Percentiles rank a stretch among this genome's conserved stretches.
Evolutionary conservation across 1,139 yeast species (phyloP).

Genomic region (Lodderomyces oxycetoniae): DNA sequence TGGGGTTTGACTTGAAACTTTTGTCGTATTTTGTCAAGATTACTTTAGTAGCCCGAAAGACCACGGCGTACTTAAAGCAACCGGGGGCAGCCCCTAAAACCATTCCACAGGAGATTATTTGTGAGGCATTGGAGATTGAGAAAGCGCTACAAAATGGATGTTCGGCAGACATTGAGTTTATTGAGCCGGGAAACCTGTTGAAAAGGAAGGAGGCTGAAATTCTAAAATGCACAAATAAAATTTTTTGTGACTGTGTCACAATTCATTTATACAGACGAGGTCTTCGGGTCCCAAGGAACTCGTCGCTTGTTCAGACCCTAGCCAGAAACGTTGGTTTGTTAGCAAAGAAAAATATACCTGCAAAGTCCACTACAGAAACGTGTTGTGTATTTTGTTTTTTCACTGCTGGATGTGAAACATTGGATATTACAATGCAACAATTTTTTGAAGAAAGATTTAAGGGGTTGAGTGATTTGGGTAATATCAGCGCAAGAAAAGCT

Average conservation of each 20-base stretch:
- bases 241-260: constrained; percentile 53
- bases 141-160: constrained; percentile 29
- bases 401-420: constrained; percentile 57
- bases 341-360: constrained; percentile 34
- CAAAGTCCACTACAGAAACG: constrained; percentile 48
- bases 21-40: constrained; percentile 48
- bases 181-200: constrained; percentile 13
- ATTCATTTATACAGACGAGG: constrained; percentile 56
- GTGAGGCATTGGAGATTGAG: constrained; percentile 46
- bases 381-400: constrained; percentile 54
- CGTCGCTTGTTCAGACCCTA: constrained; percentile 44
- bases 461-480: constrained; percentile 40
- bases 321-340: constrained; percentile 38
- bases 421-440: constrained; percentile 27
- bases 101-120: constrained; percentile 33
- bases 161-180: constrained; percentile 19
- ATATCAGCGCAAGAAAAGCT: constrained; percentile 46
- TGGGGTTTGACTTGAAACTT: constrained; percentile 55
- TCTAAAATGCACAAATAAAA: constrained; percentile 49
- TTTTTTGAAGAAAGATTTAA: constrained; percentile 38
- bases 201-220: constrained; percentile 35
- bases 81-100: constrained; percentile 9
- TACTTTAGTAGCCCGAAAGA: constrained; percentile 39
- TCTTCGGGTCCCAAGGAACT: constrained; percentile 41
- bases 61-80: constrained; percentile 23